Evolutionary conservation across 2,329 filamentous ascomycete genomes (phyloP), one percentile per base, ranked within the genome.

Genomic region (Fusarium austroafricanum): DNA sequence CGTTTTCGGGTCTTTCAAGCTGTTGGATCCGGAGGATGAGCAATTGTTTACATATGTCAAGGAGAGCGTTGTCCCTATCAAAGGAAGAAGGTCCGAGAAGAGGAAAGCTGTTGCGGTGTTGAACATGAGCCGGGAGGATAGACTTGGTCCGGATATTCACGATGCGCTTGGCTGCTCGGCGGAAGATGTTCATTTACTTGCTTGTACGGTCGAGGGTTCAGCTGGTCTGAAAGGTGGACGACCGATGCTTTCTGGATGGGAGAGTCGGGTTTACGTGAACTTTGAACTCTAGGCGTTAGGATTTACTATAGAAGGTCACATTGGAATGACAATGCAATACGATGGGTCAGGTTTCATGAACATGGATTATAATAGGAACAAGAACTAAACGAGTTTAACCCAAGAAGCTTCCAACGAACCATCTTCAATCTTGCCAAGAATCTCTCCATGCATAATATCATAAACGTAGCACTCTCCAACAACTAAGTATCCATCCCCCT

Each of bases 1-100:
- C 52, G 83, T 90, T 0, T 84, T 89, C 61, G 89, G 89, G 0
- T 78, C 82, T 1, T 92, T 91, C 64, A 81, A 83, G 49, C 75
- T 90, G 2, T 18, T 85, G 1, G 78, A 81, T 6, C 83, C 86
- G 1, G 76, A 80, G 0, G 80, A 87, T 6, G 83, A 87, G 31
- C 76, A 83, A 26, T 77, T 87, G 0, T 90, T 91, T 70, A 82
- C 85, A 0, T 88, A 90, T 46, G 76, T 84, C 3, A 86, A 82
- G 46, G 74, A 79, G 50, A 77, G 75, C 5, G 38, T 53, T 4
- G 38, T 45, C 1, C 59, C 63, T 3, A 23, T 70, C 11, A 63
- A 60, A 11, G 74, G 62, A 0, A 26, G 46, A 8, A 10, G 18
- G 1, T 71, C 73, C 17, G 65, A 67, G 5, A 71, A 57, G 17